A percentile compares a stretch with the other conserved stretches of the same genome.
Evolutionary conservation across 2,329 filamentous ascomycete genomes (phyloP).

Genomic region (Hypoxylon sp.): DNA sequence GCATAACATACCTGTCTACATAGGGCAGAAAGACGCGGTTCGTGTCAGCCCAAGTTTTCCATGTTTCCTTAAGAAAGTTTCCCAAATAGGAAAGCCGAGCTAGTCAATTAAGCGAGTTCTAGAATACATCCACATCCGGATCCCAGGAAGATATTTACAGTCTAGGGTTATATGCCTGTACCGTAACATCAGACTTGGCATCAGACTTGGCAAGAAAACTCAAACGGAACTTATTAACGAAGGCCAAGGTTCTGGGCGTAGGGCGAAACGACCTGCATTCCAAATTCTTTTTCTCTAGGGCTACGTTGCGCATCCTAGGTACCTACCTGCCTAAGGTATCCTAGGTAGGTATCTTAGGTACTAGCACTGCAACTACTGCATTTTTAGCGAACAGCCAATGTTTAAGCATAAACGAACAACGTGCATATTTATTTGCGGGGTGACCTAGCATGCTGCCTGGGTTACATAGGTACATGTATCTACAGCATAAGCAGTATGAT

Average conservation of each 20-base stretch:
- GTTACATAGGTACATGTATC: not conserved
- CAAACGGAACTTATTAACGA: too few relatives aligned
- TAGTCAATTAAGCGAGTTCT: constrained; percentile 2
- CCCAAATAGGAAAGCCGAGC: constrained; percentile 3
- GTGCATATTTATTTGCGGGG: constrained; percentile 5
- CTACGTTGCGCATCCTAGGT: too few relatives aligned
- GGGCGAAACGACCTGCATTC: not conserved
- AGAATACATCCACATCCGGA: too few relatives aligned
- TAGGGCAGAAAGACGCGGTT: too few relatives aligned
- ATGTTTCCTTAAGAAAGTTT: not conserved
- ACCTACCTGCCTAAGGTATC: too few relatives aligned
- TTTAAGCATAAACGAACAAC: constrained; percentile 13
- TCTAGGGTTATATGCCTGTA: not conserved
- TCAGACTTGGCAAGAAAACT: not conserved
- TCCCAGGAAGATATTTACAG: not conserved
- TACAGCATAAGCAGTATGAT: not conserved
- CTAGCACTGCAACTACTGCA: not conserved
- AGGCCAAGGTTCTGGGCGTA: not conserved
- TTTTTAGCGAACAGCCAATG: not conserved
- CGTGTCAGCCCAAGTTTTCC: not conserved
- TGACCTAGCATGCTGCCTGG: not conserved
- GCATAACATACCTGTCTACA: not conserved
- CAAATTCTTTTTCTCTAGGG: not conserved
- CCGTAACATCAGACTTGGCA: not conserved
- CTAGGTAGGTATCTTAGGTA: not conserved